phyloP scores from a whole-genome alignment of 371 early-diverging fungal species.

The Mortierella sp. region DNA sequence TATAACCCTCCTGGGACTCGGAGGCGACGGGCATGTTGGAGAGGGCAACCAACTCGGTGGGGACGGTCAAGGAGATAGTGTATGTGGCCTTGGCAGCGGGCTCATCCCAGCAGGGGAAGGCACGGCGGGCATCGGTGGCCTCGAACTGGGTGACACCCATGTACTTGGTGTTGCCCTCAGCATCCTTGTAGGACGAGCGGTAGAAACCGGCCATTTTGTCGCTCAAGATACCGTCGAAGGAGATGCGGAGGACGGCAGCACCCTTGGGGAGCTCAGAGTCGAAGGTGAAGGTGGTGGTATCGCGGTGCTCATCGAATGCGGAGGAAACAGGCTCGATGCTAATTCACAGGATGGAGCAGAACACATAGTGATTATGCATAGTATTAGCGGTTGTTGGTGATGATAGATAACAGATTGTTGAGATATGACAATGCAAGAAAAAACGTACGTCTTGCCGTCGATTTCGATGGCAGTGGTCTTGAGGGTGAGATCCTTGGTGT shows the following conservation, averaged over 20 bases:
- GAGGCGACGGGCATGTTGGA: constrained; percentile 86
- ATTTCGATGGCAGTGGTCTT: constrained; percentile 29
- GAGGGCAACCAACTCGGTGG: constrained; percentile 75
- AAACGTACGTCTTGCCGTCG: constrained; percentile 38
- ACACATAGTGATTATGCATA: neutral
- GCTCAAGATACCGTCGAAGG: constrained; percentile 81
- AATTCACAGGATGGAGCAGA: neutral
- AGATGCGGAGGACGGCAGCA: constrained; percentile 67
- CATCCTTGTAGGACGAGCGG: constrained; percentile 78
- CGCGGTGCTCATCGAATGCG: constrained; percentile 66
- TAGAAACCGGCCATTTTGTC: constrained; percentile 93
- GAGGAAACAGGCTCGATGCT: constrained; percentile 58
- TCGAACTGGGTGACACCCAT: constrained; percentile 96
- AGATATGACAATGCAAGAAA: neutral
- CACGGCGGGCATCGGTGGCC: constrained; percentile 89
- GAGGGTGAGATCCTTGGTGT: constrained; percentile 70
- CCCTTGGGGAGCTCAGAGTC: constrained; percentile 63
- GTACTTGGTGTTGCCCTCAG: constrained; percentile 71
- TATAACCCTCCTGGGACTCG: constrained; percentile 32
- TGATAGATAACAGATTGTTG: neutral
- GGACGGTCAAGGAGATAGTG: constrained; percentile 83
- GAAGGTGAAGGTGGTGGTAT: constrained; percentile 77
- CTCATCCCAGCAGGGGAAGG: constrained; percentile 96
- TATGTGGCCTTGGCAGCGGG: constrained; percentile 93
- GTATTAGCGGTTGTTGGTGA: neutral